A percentile compares a stretch with the other conserved stretches of the same genome.
These are phyloP conservation scores for Fusarium sp. DNA, from an alignment of 2,329 filamentous ascomycete species.

Conservation along the genomic window DNA sequence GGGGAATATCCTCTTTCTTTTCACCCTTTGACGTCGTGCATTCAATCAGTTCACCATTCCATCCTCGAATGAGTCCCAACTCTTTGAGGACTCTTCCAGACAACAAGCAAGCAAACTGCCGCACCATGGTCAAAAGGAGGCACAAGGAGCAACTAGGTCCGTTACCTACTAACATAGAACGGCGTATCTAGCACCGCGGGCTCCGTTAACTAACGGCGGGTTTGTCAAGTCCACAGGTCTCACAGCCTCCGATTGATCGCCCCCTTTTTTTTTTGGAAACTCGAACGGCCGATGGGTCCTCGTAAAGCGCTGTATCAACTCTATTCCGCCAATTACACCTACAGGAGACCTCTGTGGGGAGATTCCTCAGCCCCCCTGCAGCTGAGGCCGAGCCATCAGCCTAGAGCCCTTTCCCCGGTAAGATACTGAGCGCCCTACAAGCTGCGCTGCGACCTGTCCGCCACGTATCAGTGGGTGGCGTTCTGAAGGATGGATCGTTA, in stretches of 20 bases:
- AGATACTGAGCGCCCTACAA: neutral
- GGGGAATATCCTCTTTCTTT: neutral
- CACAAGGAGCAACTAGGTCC: constrained; percentile 37
- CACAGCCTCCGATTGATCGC: constrained; percentile 38
- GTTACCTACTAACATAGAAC: constrained; percentile 17
- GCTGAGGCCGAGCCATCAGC: constrained; percentile 30
- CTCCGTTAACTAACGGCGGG: constrained; percentile 27
- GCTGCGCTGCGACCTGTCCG: neutral
- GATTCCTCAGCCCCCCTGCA: constrained; percentile 37
- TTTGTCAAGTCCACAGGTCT: constrained; percentile 7
- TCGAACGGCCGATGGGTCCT: constrained; percentile 34
- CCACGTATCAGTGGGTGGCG: constrained; percentile 34
- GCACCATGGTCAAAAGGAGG: constrained; percentile 36
- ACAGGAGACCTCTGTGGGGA: constrained; percentile 7
- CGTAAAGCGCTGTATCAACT: constrained; percentile 20
- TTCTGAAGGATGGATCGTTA: constrained; percentile 17
- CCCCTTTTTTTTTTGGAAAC: constrained; percentile 47
- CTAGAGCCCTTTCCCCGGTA: constrained; percentile 28
- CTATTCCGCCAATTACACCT: constrained; percentile 38
- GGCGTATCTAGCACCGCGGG: constrained; percentile 21
- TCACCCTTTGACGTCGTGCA: constrained; percentile 6
- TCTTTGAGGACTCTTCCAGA: constrained; percentile 11
- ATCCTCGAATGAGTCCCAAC: neutral
- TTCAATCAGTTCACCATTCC: neutral
- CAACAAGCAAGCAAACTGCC: constrained; percentile 7